A percentile compares a stretch with the other conserved stretches of the same genome.
Evolutionary conservation across 305 asterid genomes (phyloP).

Genomic region (Rubia tinctorum): DNA sequence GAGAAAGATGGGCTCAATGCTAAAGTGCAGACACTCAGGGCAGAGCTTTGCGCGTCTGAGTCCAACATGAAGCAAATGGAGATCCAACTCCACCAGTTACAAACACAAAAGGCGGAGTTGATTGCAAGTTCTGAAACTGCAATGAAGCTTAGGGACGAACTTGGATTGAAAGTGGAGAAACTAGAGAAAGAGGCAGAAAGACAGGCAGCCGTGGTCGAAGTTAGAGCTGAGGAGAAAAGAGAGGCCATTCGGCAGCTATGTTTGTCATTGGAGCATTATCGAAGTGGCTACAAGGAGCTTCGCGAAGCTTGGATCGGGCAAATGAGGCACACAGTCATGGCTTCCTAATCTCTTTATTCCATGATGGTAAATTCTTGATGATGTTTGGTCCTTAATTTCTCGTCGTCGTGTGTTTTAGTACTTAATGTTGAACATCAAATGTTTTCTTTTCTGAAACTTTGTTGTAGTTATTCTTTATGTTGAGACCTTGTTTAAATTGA

Average conservation of each 20-base stretch:
- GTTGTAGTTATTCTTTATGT: too few relatives aligned
- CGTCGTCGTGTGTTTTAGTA: too few relatives aligned
- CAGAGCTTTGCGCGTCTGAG: slow-evolving; percentile 33
- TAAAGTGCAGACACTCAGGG: slow-evolving; percentile 34
- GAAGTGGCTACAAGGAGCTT: slow-evolving; percentile 53
- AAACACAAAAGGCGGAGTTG: slow-evolving; percentile 33
- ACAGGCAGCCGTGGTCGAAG: slow-evolving; percentile 47
- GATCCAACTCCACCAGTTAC: slow-evolving; percentile 29
- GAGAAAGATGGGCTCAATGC: slow-evolving; percentile 52
- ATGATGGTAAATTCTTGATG: not conserved
- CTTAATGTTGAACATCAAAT: too few relatives aligned
- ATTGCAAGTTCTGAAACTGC: slow-evolving; percentile 27
- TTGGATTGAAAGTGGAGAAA: slow-evolving; percentile 36
- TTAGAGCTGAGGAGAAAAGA: slow-evolving; percentile 69
- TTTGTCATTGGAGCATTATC: slow-evolving; percentile 67
- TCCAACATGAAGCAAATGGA: slow-evolving; percentile 35
- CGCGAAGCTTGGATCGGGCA: slow-evolving; percentile 25
- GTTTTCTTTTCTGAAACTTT: too few relatives aligned
- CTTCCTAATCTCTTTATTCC: slow-evolving; percentile 12
- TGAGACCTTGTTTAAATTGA: too few relatives aligned
- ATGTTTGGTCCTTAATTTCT: not conserved
- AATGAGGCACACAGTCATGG: slow-evolving; percentile 6
- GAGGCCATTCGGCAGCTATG: slow-evolving; percentile 92
- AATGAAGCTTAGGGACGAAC: slow-evolving; percentile 31
- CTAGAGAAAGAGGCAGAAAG: slow-evolving; percentile 53